A percentile compares a stretch with the other conserved stretches of the same genome.
phyloP scores from a whole-genome alignment of 2,329 filamentous ascomycete species.

The Domatiomyces catenatus region DNA sequence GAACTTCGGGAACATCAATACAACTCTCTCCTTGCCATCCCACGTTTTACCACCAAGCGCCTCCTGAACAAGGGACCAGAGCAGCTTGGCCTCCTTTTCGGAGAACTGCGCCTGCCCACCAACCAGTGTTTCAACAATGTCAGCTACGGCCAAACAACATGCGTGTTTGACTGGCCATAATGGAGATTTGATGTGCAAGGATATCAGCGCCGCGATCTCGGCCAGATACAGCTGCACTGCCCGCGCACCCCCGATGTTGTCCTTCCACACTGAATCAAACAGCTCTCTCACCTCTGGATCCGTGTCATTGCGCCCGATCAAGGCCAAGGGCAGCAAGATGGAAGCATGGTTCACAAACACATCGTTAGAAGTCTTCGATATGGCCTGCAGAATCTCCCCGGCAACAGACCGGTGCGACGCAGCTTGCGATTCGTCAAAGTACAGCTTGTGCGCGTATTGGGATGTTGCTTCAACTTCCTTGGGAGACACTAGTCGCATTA shows the following conservation, averaged over 20 bases:
- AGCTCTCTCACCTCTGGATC: slow-evolving; percentile 63
- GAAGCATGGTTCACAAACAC: slow-evolving; percentile 65
- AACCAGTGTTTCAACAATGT: slow-evolving; percentile 49
- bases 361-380: slow-evolving; percentile 78
- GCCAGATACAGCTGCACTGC: slow-evolving; percentile 68
- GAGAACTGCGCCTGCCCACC: slow-evolving; percentile 36
- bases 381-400: slow-evolving; percentile 65
- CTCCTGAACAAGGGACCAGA: slow-evolving; percentile 78
- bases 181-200: slow-evolving; percentile 55
- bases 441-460: slow-evolving; percentile 48
- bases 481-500: slow-evolving; percentile 51
- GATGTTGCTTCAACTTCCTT: slow-evolving; percentile 41
- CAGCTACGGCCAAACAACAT: slow-evolving; percentile 64
- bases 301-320: slow-evolving; percentile 71
- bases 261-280: slow-evolving; percentile 76
- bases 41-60: slow-evolving; percentile 80
- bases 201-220: slow-evolving; percentile 60
- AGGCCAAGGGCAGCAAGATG: slow-evolving; percentile 69
- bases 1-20: slow-evolving; percentile 66
- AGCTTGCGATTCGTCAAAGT: slow-evolving; percentile 61
- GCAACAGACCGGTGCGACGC: slow-evolving; percentile 58
- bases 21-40: slow-evolving; percentile 72
- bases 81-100: slow-evolving; percentile 40
- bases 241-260: slow-evolving; percentile 73
- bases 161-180: slow-evolving; percentile 88